Evolutionary conservation across 1,284 basidiomycete species (phyloP), one percentile per base, ranked within the genome.

Genomic region (Albatrellus sp.): DNA sequence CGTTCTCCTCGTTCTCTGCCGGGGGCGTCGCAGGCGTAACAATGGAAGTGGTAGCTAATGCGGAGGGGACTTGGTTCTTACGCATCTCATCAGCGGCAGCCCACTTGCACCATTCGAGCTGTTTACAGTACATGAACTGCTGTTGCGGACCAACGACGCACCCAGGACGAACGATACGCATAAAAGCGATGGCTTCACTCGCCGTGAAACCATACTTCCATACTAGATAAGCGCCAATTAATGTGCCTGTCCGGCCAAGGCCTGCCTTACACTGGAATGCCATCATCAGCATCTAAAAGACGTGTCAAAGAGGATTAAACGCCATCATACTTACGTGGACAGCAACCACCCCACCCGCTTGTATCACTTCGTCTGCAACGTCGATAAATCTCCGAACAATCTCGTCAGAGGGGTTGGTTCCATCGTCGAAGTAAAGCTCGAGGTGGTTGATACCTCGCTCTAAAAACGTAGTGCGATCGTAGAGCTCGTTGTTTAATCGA

Each of bases 181-280:
- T 98, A 64, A 92, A 98, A 0, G 87, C 96, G 49, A 98, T 98
- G 8, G 85, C 93, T 65, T 99, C 96, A 46, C 83, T 80, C 0
- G 94, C 93, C n/a, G 91, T 91, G 60, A 99, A 99, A n/a, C 88
- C 88, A 57, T 98, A 93, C 66, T 96, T 97, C 88, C 96, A 99
- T 53, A 97, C 89, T 46, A 99, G 74, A 69, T 98, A 98, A 2
- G 96, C 96, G 41, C 92, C 92, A 50, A 98, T 94, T 49, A 98
- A 69, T 3, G 93, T 94, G 3, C 96, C 94, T 2, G 91, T 96
- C 42, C 91, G 75, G 17, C 91, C 91, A 16, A 96, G 72, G 17
- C 91, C 91, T 41, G 91, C 91, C 70, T 96, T 96, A 63, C 91
- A 96, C 80, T 96, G 54, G 30, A 40, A 19, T 29, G 13, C 40